A percentile compares a stretch with the other conserved stretches of the same genome.
phyloP scores from a whole-genome alignment of 441 rosid species.

The Arabidopsis lyrata region DNA sequence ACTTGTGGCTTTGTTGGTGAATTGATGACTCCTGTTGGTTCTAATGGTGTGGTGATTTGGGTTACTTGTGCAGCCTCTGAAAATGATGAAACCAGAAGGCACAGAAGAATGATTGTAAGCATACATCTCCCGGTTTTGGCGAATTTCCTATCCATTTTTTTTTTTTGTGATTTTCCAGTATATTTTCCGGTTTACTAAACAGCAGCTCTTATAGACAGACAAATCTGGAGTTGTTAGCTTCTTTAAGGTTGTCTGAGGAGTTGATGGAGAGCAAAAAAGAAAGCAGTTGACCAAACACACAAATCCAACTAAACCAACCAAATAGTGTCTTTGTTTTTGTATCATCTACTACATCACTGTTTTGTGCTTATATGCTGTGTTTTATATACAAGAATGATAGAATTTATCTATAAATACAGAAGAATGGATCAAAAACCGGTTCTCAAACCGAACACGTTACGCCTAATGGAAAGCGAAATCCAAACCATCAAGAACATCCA shows the following conservation, averaged over 20 bases:
- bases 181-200: constrained; percentile 15
- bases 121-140: constrained; percentile 26
- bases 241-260: constrained; percentile 42
- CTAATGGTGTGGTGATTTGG: constrained; percentile 34
- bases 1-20: constrained; percentile 42
- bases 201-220: constrained; percentile 30
- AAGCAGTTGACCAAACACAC: constrained; percentile 37
- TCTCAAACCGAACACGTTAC: background rate
- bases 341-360: constrained; percentile 20
- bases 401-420: constrained; percentile 32
- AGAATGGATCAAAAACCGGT: constrained; percentile 35
- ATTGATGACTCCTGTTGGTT: constrained; percentile 35
- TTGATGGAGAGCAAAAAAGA: constrained; percentile 36
- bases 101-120: constrained; percentile 39
- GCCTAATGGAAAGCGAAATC: constrained; percentile 37
- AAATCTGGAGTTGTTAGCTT: constrained; percentile 33
- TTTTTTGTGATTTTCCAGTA: constrained; percentile 3
- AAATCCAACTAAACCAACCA: constrained; percentile 46
- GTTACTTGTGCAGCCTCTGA: constrained; percentile 40
- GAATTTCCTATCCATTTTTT: constrained; percentile 35
- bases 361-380: constrained; percentile 23
- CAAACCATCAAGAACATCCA: constrained; percentile 74
- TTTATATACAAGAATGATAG: constrained; percentile 32
- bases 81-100: constrained; percentile 36
- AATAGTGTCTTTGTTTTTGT: constrained; percentile 29